Conservation (phyloP, 345 rosid species). For the Orychophragmus violaceus region DNA sequence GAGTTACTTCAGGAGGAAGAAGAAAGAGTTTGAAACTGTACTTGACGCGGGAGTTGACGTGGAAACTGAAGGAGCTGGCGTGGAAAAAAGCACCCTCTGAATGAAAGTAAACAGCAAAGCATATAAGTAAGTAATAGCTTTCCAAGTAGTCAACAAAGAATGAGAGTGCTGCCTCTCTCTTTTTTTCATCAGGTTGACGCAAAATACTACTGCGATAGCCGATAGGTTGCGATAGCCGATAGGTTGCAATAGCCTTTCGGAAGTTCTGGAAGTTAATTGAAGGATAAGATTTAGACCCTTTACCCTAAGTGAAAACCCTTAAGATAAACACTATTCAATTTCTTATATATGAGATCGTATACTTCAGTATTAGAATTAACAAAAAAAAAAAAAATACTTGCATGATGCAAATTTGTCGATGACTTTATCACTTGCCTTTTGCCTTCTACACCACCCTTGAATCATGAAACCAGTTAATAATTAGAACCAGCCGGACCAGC, state of each 20-base stretch:
- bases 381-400: conserved; percentile 68
- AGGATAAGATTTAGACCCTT: conserved; percentile 17
- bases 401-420: conserved; percentile 97
- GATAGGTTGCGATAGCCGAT: too few species aligned
- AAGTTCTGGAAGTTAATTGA: conserved; percentile 58
- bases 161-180: conserved; percentile 87
- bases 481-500: too few species aligned
- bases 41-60: too few species aligned
- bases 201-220: conserved; percentile 81
- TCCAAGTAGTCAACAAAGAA: conserved; percentile 93
- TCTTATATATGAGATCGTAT: neutral
- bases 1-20: too few species aligned
- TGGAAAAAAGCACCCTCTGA: too few species aligned
- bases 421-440: conserved; percentile 97
- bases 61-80: too few species aligned
- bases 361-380: conserved; percentile 1
- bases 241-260: conserved; percentile 86
- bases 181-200: conserved; percentile 94
- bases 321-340: neutral
- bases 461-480: too few species aligned
- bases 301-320: conserved; percentile 1
- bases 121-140: conserved; percentile 93
- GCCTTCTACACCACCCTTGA: too few species aligned
- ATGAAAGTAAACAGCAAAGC: conserved; percentile 90
- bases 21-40: too few species aligned